Conservation (phyloP, 2,329 filamentous ascomycete species). For the Didymellaceae sp. region DNA sequence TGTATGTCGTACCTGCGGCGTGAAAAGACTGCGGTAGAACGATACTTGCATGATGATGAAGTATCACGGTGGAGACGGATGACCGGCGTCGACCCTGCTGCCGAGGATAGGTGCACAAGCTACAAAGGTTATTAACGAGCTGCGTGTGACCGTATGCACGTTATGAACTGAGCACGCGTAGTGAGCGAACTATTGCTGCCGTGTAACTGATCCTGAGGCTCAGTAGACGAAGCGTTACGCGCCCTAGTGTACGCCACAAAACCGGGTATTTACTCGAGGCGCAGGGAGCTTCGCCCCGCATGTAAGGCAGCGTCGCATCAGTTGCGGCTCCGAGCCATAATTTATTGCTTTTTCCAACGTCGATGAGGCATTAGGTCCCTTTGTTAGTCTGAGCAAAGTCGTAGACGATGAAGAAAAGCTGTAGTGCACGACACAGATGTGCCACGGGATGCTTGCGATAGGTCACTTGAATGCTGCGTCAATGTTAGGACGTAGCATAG, state of each 20-base stretch:
- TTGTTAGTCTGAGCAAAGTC: not conserved
- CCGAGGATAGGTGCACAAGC: not conserved
- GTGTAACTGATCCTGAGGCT: conserved; percentile 3
- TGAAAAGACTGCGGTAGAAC: conserved; percentile 1
- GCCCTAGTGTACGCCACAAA: not conserved
- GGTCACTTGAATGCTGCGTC: too few species aligned
- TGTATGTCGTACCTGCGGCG: conserved; percentile 11
- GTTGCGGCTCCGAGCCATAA: not conserved
- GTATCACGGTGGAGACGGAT: not conserved
- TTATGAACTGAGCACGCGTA: conserved; percentile 6
- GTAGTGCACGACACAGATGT: too few species aligned
- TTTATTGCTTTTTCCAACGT: not conserved
- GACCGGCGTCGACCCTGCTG: not conserved
- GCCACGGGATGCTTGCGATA: too few species aligned
- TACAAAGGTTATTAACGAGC: conserved; percentile 1
- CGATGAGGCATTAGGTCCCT: not conserved
- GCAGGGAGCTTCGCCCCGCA: not conserved
- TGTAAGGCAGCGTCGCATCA: not conserved
- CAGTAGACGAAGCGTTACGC: not conserved
- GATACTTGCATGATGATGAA: not conserved
- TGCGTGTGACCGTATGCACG: conserved; percentile 10
- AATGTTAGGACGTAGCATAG: too few species aligned
- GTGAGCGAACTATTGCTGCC: not conserved
- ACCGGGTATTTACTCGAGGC: not conserved
- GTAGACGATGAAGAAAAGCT: too few species aligned